Evolutionary conservation across 495 filamentous ascomycete species (phyloP).

Genomic region (Bacidia rubella): DNA sequence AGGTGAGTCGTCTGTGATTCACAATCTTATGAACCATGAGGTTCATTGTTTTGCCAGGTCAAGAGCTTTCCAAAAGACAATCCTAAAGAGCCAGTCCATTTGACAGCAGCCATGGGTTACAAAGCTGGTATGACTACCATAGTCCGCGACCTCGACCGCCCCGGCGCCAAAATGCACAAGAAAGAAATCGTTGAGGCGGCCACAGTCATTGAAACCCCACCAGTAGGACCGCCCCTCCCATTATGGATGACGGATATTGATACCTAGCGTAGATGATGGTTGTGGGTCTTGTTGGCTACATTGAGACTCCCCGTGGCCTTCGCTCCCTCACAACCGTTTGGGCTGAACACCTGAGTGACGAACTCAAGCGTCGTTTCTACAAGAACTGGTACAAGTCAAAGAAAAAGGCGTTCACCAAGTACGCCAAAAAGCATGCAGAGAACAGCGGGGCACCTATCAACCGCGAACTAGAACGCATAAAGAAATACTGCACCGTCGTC

Average conservation of each 20-base stretch:
- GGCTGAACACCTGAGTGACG: conserved; percentile 97
- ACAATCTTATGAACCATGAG: neutral
- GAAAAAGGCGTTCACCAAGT: conserved; percentile 99
- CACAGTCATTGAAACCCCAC: conserved; percentile 98
- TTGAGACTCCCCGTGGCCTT: conserved; percentile 98
- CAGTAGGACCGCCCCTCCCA: conserved; percentile 49
- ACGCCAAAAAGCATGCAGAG: conserved; percentile 99
- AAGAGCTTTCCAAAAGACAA: conserved; percentile 99
- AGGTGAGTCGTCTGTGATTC: conserved; percentile 49
- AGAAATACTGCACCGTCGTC: conserved; percentile 99
- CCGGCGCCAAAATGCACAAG: conserved; percentile 99
- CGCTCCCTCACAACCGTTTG: conserved; percentile 98
- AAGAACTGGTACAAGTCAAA: conserved; percentile 99
- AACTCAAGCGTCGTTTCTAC: conserved; percentile 99
- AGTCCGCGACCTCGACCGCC: conserved; percentile 98
- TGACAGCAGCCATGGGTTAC: conserved; percentile 98
- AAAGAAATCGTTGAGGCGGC: conserved; percentile 99
- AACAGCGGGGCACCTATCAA: conserved; percentile 75
- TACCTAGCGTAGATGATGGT: conserved; percentile 77
- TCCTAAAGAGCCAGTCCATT: conserved; percentile 96
- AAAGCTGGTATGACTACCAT: conserved; percentile 99
- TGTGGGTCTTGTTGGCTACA: conserved; percentile 99
- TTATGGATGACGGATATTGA: conserved; percentile 34
- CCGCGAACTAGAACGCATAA: conserved; percentile 97
- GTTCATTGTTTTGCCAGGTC: conserved; percentile 24